Evolutionary conservation across 805 yeast genomes (phyloP).

Genomic region (Saturnispora dispora): DNA sequence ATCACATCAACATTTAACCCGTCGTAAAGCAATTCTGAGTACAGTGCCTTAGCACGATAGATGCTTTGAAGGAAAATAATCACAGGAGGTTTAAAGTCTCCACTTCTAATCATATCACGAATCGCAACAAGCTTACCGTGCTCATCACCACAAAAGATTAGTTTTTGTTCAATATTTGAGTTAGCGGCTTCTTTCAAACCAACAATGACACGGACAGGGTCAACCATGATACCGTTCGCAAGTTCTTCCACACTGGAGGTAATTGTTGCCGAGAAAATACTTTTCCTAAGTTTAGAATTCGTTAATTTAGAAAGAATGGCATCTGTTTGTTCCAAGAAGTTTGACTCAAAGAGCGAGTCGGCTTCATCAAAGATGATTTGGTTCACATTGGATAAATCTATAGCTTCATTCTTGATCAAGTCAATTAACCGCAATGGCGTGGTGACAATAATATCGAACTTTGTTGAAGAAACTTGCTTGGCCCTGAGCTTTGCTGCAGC

Average conservation of each 20-base stretch:
- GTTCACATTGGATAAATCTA: constrained; percentile 59
- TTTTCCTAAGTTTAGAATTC: constrained; percentile 46
- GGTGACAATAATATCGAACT: constrained; percentile 72
- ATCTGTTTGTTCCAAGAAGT: constrained; percentile 87
- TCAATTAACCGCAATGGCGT: constrained; percentile 89
- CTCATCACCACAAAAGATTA: constrained; percentile 85
- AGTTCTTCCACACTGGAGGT: constrained; percentile 89
- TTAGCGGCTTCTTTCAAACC: constrained; percentile 95
- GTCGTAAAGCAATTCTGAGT: constrained; percentile 88
- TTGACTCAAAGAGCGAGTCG: constrained; percentile 80
- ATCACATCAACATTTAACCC: constrained; percentile 89
- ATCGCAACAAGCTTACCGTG: constrained; percentile 91
- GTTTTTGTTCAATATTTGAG: constrained; percentile 66
- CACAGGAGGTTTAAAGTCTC: constrained; percentile 87
- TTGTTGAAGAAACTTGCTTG: constrained; percentile 47
- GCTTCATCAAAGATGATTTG: constrained; percentile 90
- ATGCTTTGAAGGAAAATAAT: constrained; percentile 87
- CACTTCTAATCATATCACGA: constrained; percentile 75
- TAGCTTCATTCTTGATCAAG: constrained; percentile 49
- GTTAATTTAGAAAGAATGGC: constrained; percentile 58
- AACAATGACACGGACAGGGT: constrained; percentile 77
- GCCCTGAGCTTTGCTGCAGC: constrained; percentile 43
- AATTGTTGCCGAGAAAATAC: constrained; percentile 91
- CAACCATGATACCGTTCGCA: constrained; percentile 76
- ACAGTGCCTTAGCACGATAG: constrained; percentile 88